Conservation (phyloP, 352 stramenopile genomes). For the Phytophthora cajani region DNA sequence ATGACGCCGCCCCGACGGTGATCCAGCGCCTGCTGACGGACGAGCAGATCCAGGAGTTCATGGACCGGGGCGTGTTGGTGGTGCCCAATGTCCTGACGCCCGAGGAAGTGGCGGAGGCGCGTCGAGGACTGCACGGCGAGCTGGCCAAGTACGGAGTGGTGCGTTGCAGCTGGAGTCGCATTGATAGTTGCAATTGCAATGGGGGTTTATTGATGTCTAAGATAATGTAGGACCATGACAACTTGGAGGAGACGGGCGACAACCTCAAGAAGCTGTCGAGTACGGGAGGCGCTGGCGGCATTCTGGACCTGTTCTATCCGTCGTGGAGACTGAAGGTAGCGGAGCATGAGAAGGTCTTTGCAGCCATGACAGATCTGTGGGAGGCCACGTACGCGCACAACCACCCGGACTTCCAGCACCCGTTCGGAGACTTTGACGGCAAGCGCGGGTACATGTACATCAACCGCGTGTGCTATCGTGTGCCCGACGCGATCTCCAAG, state of each 20-base stretch:
- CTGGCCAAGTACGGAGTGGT: slow-evolving; percentile 80
- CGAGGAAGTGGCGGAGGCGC: slow-evolving; percentile 62
- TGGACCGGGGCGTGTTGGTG: slow-evolving; percentile 71
- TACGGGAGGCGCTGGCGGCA: slow-evolving; percentile 86
- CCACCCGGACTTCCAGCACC: slow-evolving; percentile 70
- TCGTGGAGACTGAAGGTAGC: slow-evolving; percentile 86
- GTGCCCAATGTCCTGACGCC: slow-evolving; percentile 73
- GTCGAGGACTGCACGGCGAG: slow-evolving; percentile 65
- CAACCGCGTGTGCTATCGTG: slow-evolving; percentile 85
- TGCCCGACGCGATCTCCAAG: slow-evolving; percentile 72
- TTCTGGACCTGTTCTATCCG: slow-evolving; percentile 91
- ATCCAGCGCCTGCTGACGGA: slow-evolving; percentile 48
- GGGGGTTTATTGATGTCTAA: background rate
- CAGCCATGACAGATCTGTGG: slow-evolving; percentile 88
- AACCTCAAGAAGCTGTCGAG: slow-evolving; percentile 86
- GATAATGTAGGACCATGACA: slow-evolving; percentile 50
- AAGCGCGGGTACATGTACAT: slow-evolving; percentile 89
- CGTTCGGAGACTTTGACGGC: slow-evolving; percentile 71
- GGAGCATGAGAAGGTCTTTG: slow-evolving; percentile 74
- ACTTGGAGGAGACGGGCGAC: slow-evolving; percentile 67
- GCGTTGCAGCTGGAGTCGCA: slow-evolving; percentile 10
- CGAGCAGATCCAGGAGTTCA: slow-evolving; percentile 72
- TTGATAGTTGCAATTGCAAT: background rate
- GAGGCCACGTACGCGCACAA: slow-evolving; percentile 71
- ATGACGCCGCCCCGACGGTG: slow-evolving; percentile 15